These are phyloP conservation scores for Mortierella sp. DNA, from an alignment of 371 early-diverging fungal species.

Conservation along the genomic window DNA sequence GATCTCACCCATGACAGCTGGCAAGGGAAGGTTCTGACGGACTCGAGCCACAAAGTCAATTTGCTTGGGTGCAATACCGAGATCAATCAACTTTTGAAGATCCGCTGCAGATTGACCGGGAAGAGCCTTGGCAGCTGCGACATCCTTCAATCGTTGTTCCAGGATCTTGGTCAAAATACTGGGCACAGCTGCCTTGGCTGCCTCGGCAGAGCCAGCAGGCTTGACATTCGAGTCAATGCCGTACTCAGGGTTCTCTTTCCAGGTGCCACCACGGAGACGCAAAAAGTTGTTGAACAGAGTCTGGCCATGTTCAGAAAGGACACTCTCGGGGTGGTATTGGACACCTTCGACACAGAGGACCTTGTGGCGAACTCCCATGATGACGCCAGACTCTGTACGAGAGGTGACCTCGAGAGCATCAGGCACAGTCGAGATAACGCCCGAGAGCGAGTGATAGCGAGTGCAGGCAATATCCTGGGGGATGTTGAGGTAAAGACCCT, in stretches of 20 bases:
- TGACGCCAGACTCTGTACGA: conserved; percentile 84
- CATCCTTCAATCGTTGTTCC: conserved; percentile 83
- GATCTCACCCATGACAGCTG: conserved; percentile 94
- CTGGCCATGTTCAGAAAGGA: conserved; percentile 91
- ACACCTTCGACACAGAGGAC: conserved; percentile 92
- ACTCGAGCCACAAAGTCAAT: conserved; percentile 84
- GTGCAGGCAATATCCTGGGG: conserved; percentile 88
- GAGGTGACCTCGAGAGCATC: conserved; percentile 85
- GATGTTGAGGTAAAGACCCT: conserved; percentile 86
- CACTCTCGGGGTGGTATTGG: conserved; percentile 97
- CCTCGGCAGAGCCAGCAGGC: conserved; percentile 34
- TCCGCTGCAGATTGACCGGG: conserved; percentile 82
- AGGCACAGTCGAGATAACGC: conserved; percentile 85
- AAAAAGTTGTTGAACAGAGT: conserved; percentile 91
- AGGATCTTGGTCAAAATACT: conserved; percentile 78
- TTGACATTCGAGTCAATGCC: conserved; percentile 54
- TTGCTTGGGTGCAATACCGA: conserved; percentile 80
- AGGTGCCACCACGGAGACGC: conserved; percentile 83
- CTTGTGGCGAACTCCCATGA: conserved; percentile 96
- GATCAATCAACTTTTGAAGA: conserved; percentile 72
- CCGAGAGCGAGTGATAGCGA: conserved; percentile 96
- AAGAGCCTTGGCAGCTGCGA: conserved; percentile 69
- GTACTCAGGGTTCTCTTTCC: conserved; percentile 78
- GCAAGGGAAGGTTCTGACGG: conserved; percentile 55
- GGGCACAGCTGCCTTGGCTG: conserved; percentile 49